phyloP scores from a whole-genome alignment of 257 asterid species.

The Pogostemon cablin region DNA sequence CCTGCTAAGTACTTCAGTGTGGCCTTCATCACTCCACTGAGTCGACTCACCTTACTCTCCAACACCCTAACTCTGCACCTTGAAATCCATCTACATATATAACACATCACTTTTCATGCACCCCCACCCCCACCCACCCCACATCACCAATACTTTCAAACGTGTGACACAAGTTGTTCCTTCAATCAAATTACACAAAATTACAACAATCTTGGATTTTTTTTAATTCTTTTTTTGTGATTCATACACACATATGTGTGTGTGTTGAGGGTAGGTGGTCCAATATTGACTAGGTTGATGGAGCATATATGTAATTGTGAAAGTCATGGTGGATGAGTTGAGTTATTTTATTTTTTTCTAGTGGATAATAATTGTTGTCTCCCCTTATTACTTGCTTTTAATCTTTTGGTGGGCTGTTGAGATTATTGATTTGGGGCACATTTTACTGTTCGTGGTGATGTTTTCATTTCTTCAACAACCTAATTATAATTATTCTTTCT shows the following conservation, averaged over 20 bases:
- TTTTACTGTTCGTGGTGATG: constrained; percentile 44
- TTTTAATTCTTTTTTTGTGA: not conserved
- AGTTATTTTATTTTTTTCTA: constrained; percentile 36
- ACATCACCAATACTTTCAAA: constrained; percentile 11
- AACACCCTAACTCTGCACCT: constrained; percentile 30
- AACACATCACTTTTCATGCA: constrained; percentile 61
- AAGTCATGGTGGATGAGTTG: constrained; percentile 36
- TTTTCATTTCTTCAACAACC: constrained; percentile 18
- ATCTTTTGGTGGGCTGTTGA: constrained; percentile 54
- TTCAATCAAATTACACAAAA: not conserved
- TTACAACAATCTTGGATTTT: not conserved
- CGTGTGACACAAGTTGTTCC: constrained; percentile 23
- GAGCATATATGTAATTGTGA: constrained; percentile 56
- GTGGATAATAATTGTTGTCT: constrained; percentile 70
- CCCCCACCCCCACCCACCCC: not conserved
- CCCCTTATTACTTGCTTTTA: constrained; percentile 48
- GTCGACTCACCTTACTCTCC: constrained; percentile 34
- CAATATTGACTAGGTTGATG: constrained; percentile 43
- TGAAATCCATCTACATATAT: constrained; percentile 56
- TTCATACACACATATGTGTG: constrained; percentile 14
- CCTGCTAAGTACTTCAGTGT: constrained; percentile 81
- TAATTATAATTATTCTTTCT: not conserved
- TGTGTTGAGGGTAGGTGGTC: constrained; percentile 46
- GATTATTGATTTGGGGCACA: constrained; percentile 40
- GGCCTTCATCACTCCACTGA: constrained; percentile 52